These are phyloP conservation scores for Tuber calosporum DNA, from an alignment of 495 filamentous ascomycete genomes.

Conservation along the genomic window DNA sequence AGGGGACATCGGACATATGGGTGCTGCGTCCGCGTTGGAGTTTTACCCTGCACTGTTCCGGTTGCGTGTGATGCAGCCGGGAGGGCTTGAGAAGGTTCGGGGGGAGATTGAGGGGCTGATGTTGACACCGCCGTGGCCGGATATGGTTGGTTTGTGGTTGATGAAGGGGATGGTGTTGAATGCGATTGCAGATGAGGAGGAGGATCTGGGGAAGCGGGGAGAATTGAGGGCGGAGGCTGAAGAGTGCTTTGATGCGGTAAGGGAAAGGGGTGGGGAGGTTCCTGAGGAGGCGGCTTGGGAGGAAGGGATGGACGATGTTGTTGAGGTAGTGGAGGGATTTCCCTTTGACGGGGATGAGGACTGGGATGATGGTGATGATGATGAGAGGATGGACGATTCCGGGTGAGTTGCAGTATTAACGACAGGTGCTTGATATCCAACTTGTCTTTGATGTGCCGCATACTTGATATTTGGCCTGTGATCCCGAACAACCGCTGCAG, in stretches of 20 bases:
- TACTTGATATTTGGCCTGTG: neutral
- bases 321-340: constrained; percentile 1
- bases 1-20: neutral
- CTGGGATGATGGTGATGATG: neutral
- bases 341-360: neutral
- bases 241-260: constrained; percentile 25
- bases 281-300: constrained; percentile 20
- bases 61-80: constrained; percentile 26
- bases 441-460: neutral
- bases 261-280: constrained; percentile 23
- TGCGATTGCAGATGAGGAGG: constrained; percentile 34
- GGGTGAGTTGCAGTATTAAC: constrained; percentile 1
- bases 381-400: neutral
- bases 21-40: constrained; percentile 20
- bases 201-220: neutral
- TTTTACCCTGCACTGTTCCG: constrained; percentile 30
- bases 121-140: constrained; percentile 33
- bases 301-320: constrained; percentile 10
- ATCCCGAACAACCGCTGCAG: neutral
- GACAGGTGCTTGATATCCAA: neutral
- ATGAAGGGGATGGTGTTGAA: constrained; percentile 36
- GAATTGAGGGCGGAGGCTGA: constrained; percentile 23
- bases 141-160: constrained; percentile 26
- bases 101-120: constrained; percentile 54
- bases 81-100: constrained; percentile 45